These are phyloP conservation scores for Shiraia sp. DNA, from an alignment of 2,329 filamentous ascomycete species.

Conservation along the genomic window DNA sequence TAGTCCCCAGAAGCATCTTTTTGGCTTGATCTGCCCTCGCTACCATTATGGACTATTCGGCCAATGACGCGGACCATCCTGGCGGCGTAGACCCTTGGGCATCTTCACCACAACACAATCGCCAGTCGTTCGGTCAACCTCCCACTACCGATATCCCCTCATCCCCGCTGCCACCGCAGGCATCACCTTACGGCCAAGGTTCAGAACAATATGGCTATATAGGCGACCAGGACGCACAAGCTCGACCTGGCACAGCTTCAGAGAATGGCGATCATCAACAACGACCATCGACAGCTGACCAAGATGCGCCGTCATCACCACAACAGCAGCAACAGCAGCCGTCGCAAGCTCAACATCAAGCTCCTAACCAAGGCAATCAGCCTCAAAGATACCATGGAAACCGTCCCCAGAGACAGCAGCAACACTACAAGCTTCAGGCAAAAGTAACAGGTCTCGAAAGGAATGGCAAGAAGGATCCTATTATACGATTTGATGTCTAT, in stretches of 20 bases:
- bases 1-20: slow-evolving; percentile 21
- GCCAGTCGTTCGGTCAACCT: slow-evolving; percentile 51
- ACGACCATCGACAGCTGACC: slow-evolving; percentile 35
- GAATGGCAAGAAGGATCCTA: slow-evolving; percentile 92
- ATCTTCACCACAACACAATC: slow-evolving; percentile 59
- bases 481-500: slow-evolving; percentile 93
- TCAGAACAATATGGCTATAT: slow-evolving; percentile 42
- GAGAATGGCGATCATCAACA: slow-evolving; percentile 43
- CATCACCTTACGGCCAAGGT: slow-evolving; percentile 44
- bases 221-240: slow-evolving; percentile 33
- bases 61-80: slow-evolving; percentile 61
- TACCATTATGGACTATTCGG: slow-evolving; percentile 67
- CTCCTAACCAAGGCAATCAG: slow-evolving; percentile 45
- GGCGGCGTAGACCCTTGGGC: slow-evolving; percentile 67
- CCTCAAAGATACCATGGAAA: slow-evolving; percentile 52
- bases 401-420: slow-evolving; percentile 55
- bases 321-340: slow-evolving; percentile 42
- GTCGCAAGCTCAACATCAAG: slow-evolving; percentile 41
- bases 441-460: slow-evolving; percentile 94
- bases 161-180: slow-evolving; percentile 46
- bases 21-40: slow-evolving; percentile 25
- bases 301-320: slow-evolving; percentile 28
- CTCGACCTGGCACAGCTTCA: slow-evolving; percentile 29
- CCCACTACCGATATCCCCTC: slow-evolving; percentile 47
- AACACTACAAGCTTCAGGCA: slow-evolving; percentile 83